A percentile compares a stretch with the other conserved stretches of the same genome.
phyloP scores from a whole-genome alignment of 176 grass and related monocot genomes.

The Phoenix dactylifera region DNA sequence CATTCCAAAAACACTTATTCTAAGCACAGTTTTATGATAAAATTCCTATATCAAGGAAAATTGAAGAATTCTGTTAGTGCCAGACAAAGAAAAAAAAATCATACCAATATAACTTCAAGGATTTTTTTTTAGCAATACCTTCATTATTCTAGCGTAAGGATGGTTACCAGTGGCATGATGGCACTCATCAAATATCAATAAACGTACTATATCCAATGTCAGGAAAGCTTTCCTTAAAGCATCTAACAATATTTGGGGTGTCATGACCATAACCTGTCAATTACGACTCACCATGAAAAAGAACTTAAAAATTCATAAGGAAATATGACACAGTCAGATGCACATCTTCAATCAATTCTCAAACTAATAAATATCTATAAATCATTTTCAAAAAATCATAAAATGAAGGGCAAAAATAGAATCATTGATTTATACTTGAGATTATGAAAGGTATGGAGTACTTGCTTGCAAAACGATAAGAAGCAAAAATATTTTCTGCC shows the following conservation, averaged over 20 bases:
- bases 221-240: constrained; percentile 76
- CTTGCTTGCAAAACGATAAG: no score
- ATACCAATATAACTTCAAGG: constrained; percentile 3
- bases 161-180: constrained; percentile 77
- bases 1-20: constrained; percentile 72
- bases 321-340: no score
- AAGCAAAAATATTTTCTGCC: no score
- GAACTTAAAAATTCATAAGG: no score
- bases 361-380: no score
- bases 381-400: no score
- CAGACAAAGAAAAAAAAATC: background rate
- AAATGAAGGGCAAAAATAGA: no score
- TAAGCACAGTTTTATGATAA: constrained; percentile 51
- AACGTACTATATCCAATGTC: constrained; percentile 43
- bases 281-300: background rate
- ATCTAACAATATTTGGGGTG: constrained; percentile 70
- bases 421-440: no score
- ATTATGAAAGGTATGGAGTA: no score
- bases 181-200: constrained; percentile 90
- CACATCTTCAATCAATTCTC: no score
- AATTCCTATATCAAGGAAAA: constrained; percentile 47
- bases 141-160: constrained; percentile 86
- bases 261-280: constrained; percentile 88
- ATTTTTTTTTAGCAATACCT: constrained; percentile 34
- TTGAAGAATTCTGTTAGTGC: background rate